Base-by-base conservation (phyloP, 805 yeast species). In the Candida adriatica region DNA sequence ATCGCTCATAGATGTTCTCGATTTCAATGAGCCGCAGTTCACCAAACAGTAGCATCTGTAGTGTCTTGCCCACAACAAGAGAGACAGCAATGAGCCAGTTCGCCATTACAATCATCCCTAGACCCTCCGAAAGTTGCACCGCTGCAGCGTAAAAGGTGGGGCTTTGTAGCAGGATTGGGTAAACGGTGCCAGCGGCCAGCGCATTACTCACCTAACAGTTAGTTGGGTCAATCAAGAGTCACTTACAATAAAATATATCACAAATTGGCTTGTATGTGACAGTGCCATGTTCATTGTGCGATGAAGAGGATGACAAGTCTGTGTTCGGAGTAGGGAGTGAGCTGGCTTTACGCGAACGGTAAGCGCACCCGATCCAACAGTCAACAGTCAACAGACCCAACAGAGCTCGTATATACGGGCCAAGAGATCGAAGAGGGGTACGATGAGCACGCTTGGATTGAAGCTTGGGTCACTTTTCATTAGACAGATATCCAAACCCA, bases 401-500 rank as follows among this genome's bases (percentile, higher is more conserved):
- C n/a, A n/a, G n/a, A n/a, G n/a, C n/a, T n/a, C n/a, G n/a, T n/a
- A n/a, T n/a, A n/a, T n/a, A n/a, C n/a, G n/a, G 22, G 11, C 22
- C 11, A 19, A 19, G 22, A 19, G 22, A 8, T 19, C 10, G 11
- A 8, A 19, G 22, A 19, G 11, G 22, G 22, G 22, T 8, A 19
- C 8, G 22, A 81, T 83, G 92, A 82, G 90, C 59, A 74, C 81
- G 16, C 69, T 84, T 22, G 86, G 88, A 8, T 64, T 83, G 29
- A 84, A 84, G 52, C 59, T 84, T 43, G 73, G 85, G 8, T 70
- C 88, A 16, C 66, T 84, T 33, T 65, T 82, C 33, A 72, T 83
- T 6, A 58, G 88, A 40, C 84, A 90, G 22, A 62, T 84, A 26
- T 79, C 94, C 22, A 83, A 80, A 51, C 95, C 95, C 2, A 67